Conservation (phyloP, 495 filamentous ascomycete species). For the Parachaetomium inaequale region DNA sequence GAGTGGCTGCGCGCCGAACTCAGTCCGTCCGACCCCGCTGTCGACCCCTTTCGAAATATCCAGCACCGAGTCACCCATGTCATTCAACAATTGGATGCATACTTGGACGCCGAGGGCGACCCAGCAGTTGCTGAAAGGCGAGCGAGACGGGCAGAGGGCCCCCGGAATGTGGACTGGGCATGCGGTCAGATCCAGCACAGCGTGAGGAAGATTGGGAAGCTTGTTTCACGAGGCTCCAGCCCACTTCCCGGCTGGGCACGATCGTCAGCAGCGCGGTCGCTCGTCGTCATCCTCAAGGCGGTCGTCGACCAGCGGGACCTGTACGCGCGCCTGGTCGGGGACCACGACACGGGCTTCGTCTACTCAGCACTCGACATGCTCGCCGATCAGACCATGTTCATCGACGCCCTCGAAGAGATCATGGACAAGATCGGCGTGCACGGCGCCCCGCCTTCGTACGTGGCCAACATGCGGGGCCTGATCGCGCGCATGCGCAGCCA, state of each 20-base stretch:
- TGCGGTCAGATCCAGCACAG: constrained; percentile 35
- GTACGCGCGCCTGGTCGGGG: constrained; percentile 39
- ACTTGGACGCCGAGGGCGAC: constrained; percentile 24
- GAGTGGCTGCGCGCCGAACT: constrained; percentile 40
- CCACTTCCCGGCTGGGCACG: constrained; percentile 36
- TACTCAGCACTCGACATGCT: constrained; percentile 37
- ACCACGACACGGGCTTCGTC: constrained; percentile 37
- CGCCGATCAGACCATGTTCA: constrained; percentile 36
- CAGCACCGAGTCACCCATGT: constrained; percentile 39
- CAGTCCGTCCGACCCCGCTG: constrained; percentile 34
- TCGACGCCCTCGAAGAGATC: constrained; percentile 33
- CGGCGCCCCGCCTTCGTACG: constrained; percentile 30
- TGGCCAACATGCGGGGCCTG: constrained; percentile 30
- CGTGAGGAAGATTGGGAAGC: constrained; percentile 34
- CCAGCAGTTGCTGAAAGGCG: constrained; percentile 16
- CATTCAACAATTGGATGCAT: constrained; percentile 36
- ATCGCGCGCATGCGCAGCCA: constrained; percentile 32
- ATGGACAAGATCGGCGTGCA: constrained; percentile 28
- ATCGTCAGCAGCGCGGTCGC: constrained; percentile 38
- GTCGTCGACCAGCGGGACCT: constrained; percentile 38
- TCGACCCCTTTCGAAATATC: constrained; percentile 41
- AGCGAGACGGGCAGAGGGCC: constrained; percentile 24
- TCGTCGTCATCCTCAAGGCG: constrained; percentile 40
- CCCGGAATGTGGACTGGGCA: constrained; percentile 37
- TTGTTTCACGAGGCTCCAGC: constrained; percentile 33